phyloP scores from a whole-genome alignment of 169 alveolate species.

The Fabrea salina region DNA sequence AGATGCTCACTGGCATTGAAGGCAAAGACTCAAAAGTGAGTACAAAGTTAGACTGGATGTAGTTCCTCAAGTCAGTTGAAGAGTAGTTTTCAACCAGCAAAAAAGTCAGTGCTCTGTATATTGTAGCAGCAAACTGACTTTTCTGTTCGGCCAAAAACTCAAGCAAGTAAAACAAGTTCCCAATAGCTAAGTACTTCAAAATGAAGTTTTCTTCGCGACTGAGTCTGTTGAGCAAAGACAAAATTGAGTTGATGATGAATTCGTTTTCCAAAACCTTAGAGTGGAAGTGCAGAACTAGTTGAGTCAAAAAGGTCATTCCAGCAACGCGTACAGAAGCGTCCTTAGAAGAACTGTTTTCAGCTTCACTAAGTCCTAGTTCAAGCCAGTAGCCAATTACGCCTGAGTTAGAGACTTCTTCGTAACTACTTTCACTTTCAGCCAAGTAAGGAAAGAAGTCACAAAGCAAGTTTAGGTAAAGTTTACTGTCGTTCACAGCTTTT shows the following conservation, averaged over 20 bases:
- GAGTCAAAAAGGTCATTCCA: neutral
- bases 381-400: neutral
- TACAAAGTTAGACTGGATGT: slow-evolving; percentile 67
- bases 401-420: slow-evolving; percentile 27
- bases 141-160: slow-evolving; percentile 60
- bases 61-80: slow-evolving; percentile 70
- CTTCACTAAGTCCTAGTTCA: slow-evolving; percentile 6
- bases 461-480: slow-evolving; percentile 56
- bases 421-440: slow-evolving; percentile 25
- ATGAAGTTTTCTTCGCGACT: slow-evolving; percentile 66
- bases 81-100: slow-evolving; percentile 74
- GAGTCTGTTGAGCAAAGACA: slow-evolving; percentile 57
- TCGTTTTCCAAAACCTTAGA: neutral
- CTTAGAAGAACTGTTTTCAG: neutral
- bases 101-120: slow-evolving; percentile 80
- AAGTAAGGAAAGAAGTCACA: slow-evolving; percentile 42
- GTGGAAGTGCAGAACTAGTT: neutral
- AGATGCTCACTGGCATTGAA: slow-evolving; percentile 78
- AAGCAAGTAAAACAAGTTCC: slow-evolving; percentile 67
- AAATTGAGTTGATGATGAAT: slow-evolving; percentile 31
- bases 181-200: slow-evolving; percentile 52
- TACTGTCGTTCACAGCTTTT: slow-evolving; percentile 51
- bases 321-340: neutral
- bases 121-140: slow-evolving; percentile 74
- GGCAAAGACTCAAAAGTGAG: slow-evolving; percentile 48